phyloP scores from a whole-genome alignment of 2,329 filamentous ascomycete genomes.

The Dactylonectria macrodidyma region DNA sequence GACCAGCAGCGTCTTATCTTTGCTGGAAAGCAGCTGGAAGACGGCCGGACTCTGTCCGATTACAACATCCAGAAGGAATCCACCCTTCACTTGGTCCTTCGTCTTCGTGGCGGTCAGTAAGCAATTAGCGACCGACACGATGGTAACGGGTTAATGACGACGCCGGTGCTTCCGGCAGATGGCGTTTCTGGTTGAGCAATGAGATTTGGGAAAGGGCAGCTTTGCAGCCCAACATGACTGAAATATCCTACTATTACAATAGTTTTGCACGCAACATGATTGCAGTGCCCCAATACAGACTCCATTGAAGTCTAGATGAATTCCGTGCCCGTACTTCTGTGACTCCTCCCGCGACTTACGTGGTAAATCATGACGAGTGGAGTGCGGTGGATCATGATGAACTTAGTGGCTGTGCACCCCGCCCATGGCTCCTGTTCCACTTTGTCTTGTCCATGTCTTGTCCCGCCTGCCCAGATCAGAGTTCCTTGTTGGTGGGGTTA shows the following conservation, averaged over 20 bases:
- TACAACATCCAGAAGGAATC: constrained; percentile 98
- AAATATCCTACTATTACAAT: constrained; percentile 39
- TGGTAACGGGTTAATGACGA: constrained; percentile 72
- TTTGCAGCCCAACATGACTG: constrained; percentile 36
- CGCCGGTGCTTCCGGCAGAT: constrained; percentile 77
- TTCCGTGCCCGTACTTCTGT: background rate
- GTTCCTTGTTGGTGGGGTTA: constrained; percentile 10
- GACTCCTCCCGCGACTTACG: constrained; percentile 1
- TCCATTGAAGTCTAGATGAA: constrained; percentile 37
- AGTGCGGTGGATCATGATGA: constrained; percentile 26
- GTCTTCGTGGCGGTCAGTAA: constrained; percentile 84
- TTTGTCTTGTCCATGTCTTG: background rate
- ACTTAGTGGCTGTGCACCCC: constrained; percentile 26
- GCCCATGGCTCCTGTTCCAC: constrained; percentile 17
- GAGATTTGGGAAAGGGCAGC: constrained; percentile 37
- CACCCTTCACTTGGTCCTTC: constrained; percentile 88
- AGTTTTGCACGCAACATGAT: constrained; percentile 31
- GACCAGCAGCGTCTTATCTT: constrained; percentile 98
- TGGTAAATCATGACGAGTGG: constrained; percentile 24
- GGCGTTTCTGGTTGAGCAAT: constrained; percentile 45
- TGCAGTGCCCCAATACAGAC: constrained; percentile 41
- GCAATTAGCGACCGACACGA: constrained; percentile 8
- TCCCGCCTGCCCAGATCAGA: background rate
- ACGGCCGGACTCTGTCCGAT: constrained; percentile 89
- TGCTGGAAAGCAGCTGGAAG: constrained; percentile 95